phyloP scores from a whole-genome alignment of 2,329 filamentous ascomycete genomes.

The Acrocalymma vagum region DNA sequence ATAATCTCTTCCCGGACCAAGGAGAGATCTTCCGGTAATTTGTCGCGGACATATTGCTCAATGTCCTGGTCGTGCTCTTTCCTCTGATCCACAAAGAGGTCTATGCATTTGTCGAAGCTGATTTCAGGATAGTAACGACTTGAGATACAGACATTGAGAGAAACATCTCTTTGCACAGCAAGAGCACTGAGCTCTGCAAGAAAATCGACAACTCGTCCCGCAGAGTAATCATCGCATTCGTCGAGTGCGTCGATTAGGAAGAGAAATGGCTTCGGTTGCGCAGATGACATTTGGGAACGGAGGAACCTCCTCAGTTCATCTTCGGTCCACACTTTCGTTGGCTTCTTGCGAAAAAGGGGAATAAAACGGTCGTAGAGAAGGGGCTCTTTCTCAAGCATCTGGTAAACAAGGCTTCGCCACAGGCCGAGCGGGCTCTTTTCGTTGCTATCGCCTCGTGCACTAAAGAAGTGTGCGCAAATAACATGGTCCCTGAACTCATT shows the following conservation, averaged over 20 bases:
- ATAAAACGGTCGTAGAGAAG: constrained; percentile 5
- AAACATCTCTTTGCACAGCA: constrained; percentile 43
- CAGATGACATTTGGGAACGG: constrained; percentile 18
- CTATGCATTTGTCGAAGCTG: constrained; percentile 31
- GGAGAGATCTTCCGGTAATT: constrained; percentile 18
- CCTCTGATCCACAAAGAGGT: constrained; percentile 44
- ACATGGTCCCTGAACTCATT: constrained; percentile 1
- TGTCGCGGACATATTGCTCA: constrained; percentile 18
- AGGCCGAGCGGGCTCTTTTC: constrained; percentile 18
- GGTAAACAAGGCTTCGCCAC: constrained; percentile 20
- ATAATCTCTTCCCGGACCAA: constrained; percentile 37
- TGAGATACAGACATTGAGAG: constrained; percentile 7
- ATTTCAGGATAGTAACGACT: constrained; percentile 48
- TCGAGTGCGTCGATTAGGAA: constrained; percentile 55
- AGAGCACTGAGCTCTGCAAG: constrained; percentile 49
- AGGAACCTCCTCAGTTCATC: constrained; percentile 9
- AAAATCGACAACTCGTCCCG: constrained; percentile 52
- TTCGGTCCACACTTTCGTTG: constrained; percentile 6
- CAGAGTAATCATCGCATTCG: constrained; percentile 54
- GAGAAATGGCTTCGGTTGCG: constrained; percentile 14
- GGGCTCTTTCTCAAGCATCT: constrained; percentile 16
- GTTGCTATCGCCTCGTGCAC: constrained; percentile 13
- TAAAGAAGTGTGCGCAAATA: constrained; percentile 22
- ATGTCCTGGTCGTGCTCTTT: constrained; percentile 47
- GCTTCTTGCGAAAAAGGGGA: constrained; percentile 5